Percentiles rank a stretch among this genome's conserved stretches.
These are phyloP conservation scores for Tolypocladium ovalisporum DNA, from an alignment of 2,329 filamentous ascomycete species.

Conservation along the genomic window DNA sequence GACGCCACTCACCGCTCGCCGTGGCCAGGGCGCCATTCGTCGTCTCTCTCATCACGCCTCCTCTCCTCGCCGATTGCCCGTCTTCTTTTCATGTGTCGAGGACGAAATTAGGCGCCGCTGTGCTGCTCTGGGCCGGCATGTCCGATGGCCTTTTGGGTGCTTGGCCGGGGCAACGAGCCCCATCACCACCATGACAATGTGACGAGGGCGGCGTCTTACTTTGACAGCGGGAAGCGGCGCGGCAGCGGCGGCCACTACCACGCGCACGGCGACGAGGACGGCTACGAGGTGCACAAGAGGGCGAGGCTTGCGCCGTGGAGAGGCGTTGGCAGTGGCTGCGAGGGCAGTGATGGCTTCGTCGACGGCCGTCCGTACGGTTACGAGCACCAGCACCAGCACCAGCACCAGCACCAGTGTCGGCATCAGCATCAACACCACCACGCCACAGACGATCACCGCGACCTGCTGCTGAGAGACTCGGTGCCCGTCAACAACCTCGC, in stretches of 20 bases:
- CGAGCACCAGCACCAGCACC: background rate
- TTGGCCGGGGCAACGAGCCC: conserved; percentile 18
- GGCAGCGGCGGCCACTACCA: background rate
- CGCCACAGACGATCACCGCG: background rate
- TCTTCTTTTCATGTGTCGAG: background rate
- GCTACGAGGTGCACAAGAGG: background rate
- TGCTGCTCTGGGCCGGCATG: conserved; percentile 12
- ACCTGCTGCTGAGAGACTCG: conserved; percentile 7
- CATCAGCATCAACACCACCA: background rate
- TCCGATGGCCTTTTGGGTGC: conserved; percentile 30
- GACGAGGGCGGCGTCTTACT: background rate
- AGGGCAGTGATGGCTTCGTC: background rate
- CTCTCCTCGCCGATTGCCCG: background rate
- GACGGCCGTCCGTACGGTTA: background rate
- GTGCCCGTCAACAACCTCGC: conserved; percentile 20
- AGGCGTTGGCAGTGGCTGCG: background rate
- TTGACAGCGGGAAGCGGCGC: conserved; percentile 6
- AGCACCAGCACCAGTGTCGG: too few relatives aligned
- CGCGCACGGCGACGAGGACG: background rate
- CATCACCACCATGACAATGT: conserved; percentile 2
- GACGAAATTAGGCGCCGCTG: background rate
- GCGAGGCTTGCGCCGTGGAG: background rate
- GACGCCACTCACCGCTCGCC: too few relatives aligned
- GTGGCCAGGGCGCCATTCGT: too few relatives aligned
- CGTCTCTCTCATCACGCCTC: background rate